Conservation (phyloP, 2,329 filamentous ascomycete species). For the Elsinoe perseae region DNA sequence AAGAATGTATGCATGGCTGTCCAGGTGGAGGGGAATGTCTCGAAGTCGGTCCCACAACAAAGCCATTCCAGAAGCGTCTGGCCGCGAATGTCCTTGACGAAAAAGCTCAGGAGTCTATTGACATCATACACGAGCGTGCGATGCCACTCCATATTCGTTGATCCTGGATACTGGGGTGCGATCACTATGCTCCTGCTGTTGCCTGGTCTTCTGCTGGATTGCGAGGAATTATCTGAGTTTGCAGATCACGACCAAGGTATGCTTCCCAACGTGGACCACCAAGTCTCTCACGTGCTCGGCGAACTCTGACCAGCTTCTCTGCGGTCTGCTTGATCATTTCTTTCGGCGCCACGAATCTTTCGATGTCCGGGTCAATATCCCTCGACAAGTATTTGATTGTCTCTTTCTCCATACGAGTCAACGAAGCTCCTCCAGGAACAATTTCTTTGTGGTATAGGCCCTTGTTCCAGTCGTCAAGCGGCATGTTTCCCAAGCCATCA, state of each 20-base stretch:
- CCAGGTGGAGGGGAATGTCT: constrained; percentile 35
- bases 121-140: neutral
- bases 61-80: constrained; percentile 24
- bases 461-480: constrained; percentile 41
- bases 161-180: neutral
- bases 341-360: constrained; percentile 39
- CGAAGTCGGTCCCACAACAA: constrained; percentile 36
- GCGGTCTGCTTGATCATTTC: constrained; percentile 40
- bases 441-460: constrained; percentile 33
- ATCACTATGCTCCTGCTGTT: neutral
- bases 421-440: constrained; percentile 36
- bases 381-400: constrained; percentile 36
- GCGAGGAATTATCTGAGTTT: neutral
- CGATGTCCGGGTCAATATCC: constrained; percentile 31
- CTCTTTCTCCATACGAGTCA: constrained; percentile 39
- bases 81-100: constrained; percentile 28
- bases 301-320: constrained; percentile 41
- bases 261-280: constrained; percentile 29
- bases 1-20: constrained; percentile 30
- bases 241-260: constrained; percentile 23
- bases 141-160: neutral
- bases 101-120: constrained; percentile 16
- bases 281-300: constrained; percentile 35
- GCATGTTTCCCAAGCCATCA: constrained; percentile 38
- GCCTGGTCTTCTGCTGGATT: neutral